These are phyloP conservation scores for Sporothrix curviconia DNA, from an alignment of 2,329 filamentous ascomycete species.

Conservation along the genomic window DNA sequence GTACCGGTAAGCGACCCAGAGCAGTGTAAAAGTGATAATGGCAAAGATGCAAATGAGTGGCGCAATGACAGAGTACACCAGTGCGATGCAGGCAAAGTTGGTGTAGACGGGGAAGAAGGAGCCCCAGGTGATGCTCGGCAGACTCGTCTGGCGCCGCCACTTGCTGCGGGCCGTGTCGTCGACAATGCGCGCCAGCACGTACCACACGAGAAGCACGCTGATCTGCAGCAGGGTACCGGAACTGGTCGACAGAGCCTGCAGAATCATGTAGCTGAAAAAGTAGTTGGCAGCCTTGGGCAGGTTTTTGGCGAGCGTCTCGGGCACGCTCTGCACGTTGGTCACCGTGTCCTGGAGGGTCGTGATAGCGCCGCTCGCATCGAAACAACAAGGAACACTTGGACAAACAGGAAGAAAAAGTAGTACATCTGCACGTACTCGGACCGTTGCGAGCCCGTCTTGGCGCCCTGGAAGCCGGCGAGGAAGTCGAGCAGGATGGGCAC, in stretches of 20 bases:
- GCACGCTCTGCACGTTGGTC: constrained; percentile 57
- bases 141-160: constrained; percentile 73
- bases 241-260: constrained; percentile 86
- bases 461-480: constrained; percentile 66
- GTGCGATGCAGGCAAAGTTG: constrained; percentile 85
- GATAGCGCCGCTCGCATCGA: constrained; percentile 70
- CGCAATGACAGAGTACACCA: constrained; percentile 83
- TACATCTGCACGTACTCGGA: constrained; percentile 82
- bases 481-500: constrained; percentile 73
- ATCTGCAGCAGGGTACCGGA: constrained; percentile 84
- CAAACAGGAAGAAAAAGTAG: constrained; percentile 91
- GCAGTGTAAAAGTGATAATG: constrained; percentile 80
- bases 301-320: constrained; percentile 66
- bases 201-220: constrained; percentile 72
- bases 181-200: constrained; percentile 68
- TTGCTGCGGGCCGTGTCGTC: constrained; percentile 79
- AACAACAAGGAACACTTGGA: constrained; percentile 90
- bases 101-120: constrained; percentile 94
- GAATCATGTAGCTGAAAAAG: constrained; percentile 97
- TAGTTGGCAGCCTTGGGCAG: constrained; percentile 87
- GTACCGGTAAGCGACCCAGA: constrained; percentile 96
- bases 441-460: constrained; percentile 72
- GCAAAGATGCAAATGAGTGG: constrained; percentile 91
- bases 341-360: constrained; percentile 52
- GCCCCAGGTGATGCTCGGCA: constrained; percentile 80